These are phyloP conservation scores for Microsporum audouinii DNA, from an alignment of 2,329 filamentous ascomycete genomes.

Conservation along the genomic window DNA sequence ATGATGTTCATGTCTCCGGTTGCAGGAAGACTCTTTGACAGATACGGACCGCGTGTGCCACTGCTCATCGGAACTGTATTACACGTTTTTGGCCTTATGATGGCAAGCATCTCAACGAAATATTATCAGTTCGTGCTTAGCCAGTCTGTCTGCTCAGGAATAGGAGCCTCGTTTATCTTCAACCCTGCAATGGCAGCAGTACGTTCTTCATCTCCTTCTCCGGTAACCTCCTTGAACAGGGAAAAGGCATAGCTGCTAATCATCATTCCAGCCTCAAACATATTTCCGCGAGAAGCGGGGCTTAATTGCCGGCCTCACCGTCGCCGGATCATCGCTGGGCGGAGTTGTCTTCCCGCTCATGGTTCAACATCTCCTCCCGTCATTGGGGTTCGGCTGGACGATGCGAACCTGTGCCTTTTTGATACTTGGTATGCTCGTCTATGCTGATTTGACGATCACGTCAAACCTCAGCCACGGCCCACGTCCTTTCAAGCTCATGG, in stretches of 20 bases:
- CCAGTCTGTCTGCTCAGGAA: conserved; percentile 38
- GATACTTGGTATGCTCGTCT: conserved; percentile 46
- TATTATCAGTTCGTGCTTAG: conserved; percentile 43
- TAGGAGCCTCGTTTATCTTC: conserved; percentile 41
- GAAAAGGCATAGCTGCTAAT: conserved; percentile 35
- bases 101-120: conserved; percentile 46
- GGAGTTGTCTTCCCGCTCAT: conserved; percentile 46
- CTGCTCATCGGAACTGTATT: conserved; percentile 40
- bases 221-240: background rate
- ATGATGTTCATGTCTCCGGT: conserved; percentile 39
- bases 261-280: conserved; percentile 34
- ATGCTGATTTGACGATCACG: conserved; percentile 43
- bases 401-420: conserved; percentile 49
- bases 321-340: conserved; percentile 45
- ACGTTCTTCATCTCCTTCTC: conserved; percentile 19
- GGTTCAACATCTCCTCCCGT: conserved; percentile 31
- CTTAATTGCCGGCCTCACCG: conserved; percentile 49
- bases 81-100: conserved; percentile 53
- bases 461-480: conserved; percentile 30
- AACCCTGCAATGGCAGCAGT: conserved; percentile 30
- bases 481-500: conserved; percentile 35
- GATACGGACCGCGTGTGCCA: conserved; percentile 48
- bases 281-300: conserved; percentile 45
- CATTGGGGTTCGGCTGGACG: conserved; percentile 46
- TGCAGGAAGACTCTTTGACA: conserved; percentile 53